Evolutionary conservation across 148 eudicot genomes (phyloP), one percentile per base, ranked within the genome.

Genomic region (Heliosperma pusillum): DNA sequence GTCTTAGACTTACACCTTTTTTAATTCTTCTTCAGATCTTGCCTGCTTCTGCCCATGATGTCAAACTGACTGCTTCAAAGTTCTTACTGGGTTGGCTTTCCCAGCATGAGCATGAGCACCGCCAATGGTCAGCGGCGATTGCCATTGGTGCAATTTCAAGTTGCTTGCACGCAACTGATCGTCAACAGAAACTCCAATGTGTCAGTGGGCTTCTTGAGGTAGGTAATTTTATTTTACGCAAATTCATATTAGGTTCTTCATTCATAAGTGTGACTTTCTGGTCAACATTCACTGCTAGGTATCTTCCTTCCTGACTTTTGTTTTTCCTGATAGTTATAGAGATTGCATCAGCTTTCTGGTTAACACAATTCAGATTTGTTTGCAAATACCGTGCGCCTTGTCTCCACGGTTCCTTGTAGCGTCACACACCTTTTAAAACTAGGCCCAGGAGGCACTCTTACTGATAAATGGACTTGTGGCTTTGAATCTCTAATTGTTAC

Each of bases 101-200:
- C 79, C 97, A 90, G 74, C 79, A 89, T 77, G 99, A 90, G 78
- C 99, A 90, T 68, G 99, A 96, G 82, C 83, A 90, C 76, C 94
- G 94, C 64, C 99, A 92, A 81, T 96, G 99, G 99, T 82, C 99
- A 52, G 97, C 99, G 69, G 99, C 99, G 62, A 89, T 96, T 79
- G 84, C 99, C 76, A 87, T 96, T 78, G 99, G 99, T 67, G 71
- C 87, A 70, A 84, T 96, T 79, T 86, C 97, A 78, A 88, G 87
- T 82, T 82, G 87, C 76, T 80, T 90, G 55, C 99, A 96, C 80
- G 77, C 86, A 73, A 92, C 97, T 17, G 99, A 96, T 81, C 88
- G 84, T 80, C 82, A 79, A 78, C 99, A 84, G 77, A 96, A 96
- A 70, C 77, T 77, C 65, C 73, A 88, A 76, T 90, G 81, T 76